phyloP scores from a whole-genome alignment of 73 alveolate genomes.

The Symbiodinium pilosum region DNA sequence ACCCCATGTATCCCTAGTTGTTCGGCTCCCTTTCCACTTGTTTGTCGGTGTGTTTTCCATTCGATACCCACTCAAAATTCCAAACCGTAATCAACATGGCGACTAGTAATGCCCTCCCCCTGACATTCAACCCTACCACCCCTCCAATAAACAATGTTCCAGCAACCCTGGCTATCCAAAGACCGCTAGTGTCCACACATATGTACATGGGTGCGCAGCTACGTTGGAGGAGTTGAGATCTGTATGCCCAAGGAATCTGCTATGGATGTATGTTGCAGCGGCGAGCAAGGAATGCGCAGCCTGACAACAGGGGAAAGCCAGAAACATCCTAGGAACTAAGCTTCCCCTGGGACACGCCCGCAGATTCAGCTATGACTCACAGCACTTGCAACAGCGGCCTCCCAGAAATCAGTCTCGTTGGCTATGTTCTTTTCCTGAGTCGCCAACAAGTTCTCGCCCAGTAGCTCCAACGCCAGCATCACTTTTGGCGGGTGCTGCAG shows the following conservation, averaged over 20 bases:
- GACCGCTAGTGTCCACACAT: neutral
- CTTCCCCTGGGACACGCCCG: neutral
- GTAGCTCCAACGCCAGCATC: neutral
- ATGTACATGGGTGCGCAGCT: neutral
- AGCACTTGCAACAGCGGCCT: neutral
- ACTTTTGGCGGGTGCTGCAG: neutral
- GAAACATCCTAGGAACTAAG: neutral
- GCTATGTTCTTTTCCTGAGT: neutral
- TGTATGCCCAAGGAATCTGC: neutral
- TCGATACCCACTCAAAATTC: too few species aligned
- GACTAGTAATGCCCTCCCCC: too few species aligned
- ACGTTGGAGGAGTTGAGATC: neutral
- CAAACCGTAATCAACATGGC: too few species aligned
- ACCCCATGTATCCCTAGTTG: too few species aligned
- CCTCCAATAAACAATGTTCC: too few species aligned
- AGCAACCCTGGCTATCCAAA: too few species aligned
- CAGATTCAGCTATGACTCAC: neutral
- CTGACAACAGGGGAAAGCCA: neutral
- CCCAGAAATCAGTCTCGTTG: neutral
- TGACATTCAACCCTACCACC: too few species aligned
- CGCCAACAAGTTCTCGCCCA: neutral
- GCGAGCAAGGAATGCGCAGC: neutral
- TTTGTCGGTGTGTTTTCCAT: too few species aligned
- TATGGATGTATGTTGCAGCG: neutral
- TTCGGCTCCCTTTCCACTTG: too few species aligned